These are phyloP conservation scores for Naumovozyma baii DNA, from an alignment of 805 yeast genomes.

Conservation along the genomic window DNA sequence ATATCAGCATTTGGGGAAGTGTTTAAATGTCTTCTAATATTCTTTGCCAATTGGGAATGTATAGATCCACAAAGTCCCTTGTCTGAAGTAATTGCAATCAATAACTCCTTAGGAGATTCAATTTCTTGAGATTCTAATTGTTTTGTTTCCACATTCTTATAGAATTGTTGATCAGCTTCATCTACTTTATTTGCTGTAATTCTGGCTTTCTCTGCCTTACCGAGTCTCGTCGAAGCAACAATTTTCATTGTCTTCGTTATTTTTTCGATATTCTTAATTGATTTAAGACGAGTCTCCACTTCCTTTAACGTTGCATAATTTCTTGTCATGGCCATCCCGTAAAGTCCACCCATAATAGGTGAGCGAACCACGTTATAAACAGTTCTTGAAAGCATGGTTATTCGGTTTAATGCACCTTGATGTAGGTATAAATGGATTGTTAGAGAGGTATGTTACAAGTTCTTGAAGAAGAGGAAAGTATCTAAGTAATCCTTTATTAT, in stretches of 20 bases:
- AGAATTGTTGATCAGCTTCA: slow-evolving; percentile 70
- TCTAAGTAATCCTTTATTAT: slow-evolving; percentile 14
- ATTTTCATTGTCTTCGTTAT: slow-evolving; percentile 99
- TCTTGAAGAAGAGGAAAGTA: neutral
- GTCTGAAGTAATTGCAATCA: slow-evolving; percentile 88
- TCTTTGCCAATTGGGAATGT: slow-evolving; percentile 89
- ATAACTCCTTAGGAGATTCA: slow-evolving; percentile 50
- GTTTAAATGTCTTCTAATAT: slow-evolving; percentile 57
- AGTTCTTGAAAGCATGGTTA: neutral
- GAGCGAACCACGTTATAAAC: neutral
- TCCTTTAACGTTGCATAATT: slow-evolving; percentile 97
- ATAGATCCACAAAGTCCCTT: slow-evolving; percentile 98
- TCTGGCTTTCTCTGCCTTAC: slow-evolving; percentile 94
- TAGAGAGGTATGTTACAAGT: too few species aligned
- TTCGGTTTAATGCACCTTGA: too few species aligned
- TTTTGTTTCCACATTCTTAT: slow-evolving; percentile 70
- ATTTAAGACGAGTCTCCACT: slow-evolving; percentile 94
- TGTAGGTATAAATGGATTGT: too few species aligned
- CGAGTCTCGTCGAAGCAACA: slow-evolving; percentile 95
- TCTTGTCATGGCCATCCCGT: slow-evolving; percentile 33
- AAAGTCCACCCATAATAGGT: neutral
- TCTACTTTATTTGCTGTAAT: slow-evolving; percentile 76
- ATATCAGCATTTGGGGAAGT: slow-evolving; percentile 64
- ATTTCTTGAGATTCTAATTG: slow-evolving; percentile 36
- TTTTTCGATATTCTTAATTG: slow-evolving; percentile 97